Evolutionary conservation across 2,329 filamentous ascomycete genomes (phyloP).

Genomic region (Neonectria sp.): DNA sequence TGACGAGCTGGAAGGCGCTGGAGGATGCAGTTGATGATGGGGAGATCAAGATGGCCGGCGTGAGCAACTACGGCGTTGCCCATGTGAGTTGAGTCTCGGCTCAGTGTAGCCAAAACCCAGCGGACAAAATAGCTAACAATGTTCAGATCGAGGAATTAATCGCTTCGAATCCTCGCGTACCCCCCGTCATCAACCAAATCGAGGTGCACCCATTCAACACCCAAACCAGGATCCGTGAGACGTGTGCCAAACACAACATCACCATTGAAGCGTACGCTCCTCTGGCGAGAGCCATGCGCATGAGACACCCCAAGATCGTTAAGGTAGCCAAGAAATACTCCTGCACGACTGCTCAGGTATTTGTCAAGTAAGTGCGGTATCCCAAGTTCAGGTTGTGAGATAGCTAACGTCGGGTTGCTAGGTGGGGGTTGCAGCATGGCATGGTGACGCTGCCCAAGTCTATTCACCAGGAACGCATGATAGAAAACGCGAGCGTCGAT

Average conservation of each 20-base stretch:
- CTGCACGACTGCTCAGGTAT: conserved; percentile 80
- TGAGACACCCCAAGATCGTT: conserved; percentile 76
- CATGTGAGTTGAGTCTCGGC: conserved; percentile 67
- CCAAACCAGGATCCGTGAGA: conserved; percentile 74
- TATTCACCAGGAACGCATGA: conserved; percentile 71
- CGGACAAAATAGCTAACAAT: background rate
- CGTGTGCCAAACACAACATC: conserved; percentile 77
- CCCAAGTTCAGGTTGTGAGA: background rate
- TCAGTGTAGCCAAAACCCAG: rapidly evolving
- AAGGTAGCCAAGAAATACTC: conserved; percentile 76
- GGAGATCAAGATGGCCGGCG: conserved; percentile 79
- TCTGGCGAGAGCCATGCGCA: conserved; percentile 78
- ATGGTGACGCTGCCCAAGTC: conserved; percentile 84
- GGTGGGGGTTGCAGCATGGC: conserved; percentile 84
- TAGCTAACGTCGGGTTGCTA: conserved; percentile 39
- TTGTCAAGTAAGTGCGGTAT: conserved; percentile 67
- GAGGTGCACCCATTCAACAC: conserved; percentile 90
- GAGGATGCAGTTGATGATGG: conserved; percentile 83
- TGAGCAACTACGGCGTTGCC: conserved; percentile 84
- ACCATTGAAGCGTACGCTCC: conserved; percentile 86
- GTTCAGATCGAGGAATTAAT: conserved; percentile 78
- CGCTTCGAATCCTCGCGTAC: conserved; percentile 71
- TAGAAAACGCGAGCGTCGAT: conserved; percentile 75
- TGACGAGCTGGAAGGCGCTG: conserved; percentile 83
- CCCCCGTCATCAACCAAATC: conserved; percentile 84